Evolutionary conservation across 805 yeast species (phyloP), one percentile per base, ranked within the genome.

Genomic region (Kurtzmaniella fragi): DNA sequence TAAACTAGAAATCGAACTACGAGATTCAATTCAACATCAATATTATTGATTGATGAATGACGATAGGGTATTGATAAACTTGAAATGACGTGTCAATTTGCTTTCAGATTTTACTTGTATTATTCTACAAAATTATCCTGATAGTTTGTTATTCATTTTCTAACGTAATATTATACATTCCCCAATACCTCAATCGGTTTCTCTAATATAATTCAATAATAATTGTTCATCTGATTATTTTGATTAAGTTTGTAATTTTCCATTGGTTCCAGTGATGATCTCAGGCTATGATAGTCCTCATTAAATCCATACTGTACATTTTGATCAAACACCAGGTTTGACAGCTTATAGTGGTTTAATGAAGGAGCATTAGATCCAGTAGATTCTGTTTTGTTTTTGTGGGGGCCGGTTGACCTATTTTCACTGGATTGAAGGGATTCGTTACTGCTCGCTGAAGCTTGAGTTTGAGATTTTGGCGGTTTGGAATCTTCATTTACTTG

Each of bases 211-310:
- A 20, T 20, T n/a, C 11, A 13, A 28, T 35, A 35, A 31, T 29
- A 28, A 10, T 23, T 13, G 15, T 13, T 17, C 38, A 35, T 35
- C 16, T 35, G 38, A 17, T 29, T 27, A 25, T 12, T 25, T 15
- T 20, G 28, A 20, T 20, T 20, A 11, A 33, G 14, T 15, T 36
- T 36, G 39, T 17, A 29, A 15, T 13, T 17, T 17, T 36, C 39
- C 28, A 36, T 28, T n/a, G 39, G 39, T 27, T 36, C 39, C 39
- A 36, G 39, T 10, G 34, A 30, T 28, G 32, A 28, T 17, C 39
- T n/a, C 28, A 33, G 17, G 5, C 29, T 20, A 23, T 32, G 8
- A 23, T 36, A 36, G 26, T 36, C 39, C 4, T 36, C 39, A 33
- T 33, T 33, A 36, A 36, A 36, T 13, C 39, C 39, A 20, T 36